Evolutionary conservation across 2,329 filamentous ascomycete species (phyloP), one percentile per base, ranked within the genome.

Genomic region (Teratosphaeria pseudoeucalypti): DNA sequence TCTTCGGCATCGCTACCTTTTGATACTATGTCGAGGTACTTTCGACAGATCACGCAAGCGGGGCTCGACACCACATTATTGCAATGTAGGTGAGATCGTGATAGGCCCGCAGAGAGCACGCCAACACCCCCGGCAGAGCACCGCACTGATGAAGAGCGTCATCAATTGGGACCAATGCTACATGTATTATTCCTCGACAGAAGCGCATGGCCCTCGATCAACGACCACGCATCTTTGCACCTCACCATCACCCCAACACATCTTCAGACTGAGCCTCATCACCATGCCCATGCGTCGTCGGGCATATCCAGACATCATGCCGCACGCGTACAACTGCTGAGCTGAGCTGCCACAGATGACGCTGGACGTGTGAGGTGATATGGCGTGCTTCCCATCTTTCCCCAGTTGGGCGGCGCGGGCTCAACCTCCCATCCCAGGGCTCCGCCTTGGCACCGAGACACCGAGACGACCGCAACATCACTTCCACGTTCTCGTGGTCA

Each of bases 341-440:
- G 43, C 23, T n/a, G 43, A 23, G 23, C 23, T 23, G 23, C 23
- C 23, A 23, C 23, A 23, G 23, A 23, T 23, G 43, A 14, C 23
- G 47, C 16, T 34, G 49, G 23, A 34, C 27, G 11, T 54, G 43
- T 58, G 29, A 54, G 49, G 43, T 49, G 43, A 19, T 23, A 58
- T 58, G 53, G 57, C 57, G 57, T 59, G 57, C 57, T 56, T 14
- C 34, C 14, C 47, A 56, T 56, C 54, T 37, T 59, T 16, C 29
- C 23, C 57, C 43, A 14, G 23, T 59, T 59, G n/a, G 47, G 43
- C 23, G 19, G 34, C 23, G 32, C 43, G 23, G 39, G 54, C 54
- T 6, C n/a, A 19, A 23, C 2, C 43, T 49, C 43, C 16, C 9
- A 10, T n/a, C 43, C 26, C 23, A 11, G 16, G 7, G 23, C 54